Conservation (phyloP, 176 grass and related monocot species). For the Rhipidocladum racemiflorum region DNA sequence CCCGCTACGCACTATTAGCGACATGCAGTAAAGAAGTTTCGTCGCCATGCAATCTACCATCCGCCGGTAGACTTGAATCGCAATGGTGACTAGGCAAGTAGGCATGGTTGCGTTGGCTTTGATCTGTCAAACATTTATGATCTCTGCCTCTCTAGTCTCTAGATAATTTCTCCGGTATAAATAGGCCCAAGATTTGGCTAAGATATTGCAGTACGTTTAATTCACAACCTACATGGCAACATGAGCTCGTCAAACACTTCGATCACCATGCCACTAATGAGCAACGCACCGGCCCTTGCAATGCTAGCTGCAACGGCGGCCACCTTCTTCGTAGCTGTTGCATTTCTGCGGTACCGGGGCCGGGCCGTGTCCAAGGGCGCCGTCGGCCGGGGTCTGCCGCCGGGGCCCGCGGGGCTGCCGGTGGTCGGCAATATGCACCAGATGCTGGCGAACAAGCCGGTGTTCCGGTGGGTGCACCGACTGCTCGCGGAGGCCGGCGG, state of each 20-base stretch:
- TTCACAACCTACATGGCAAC: background rate
- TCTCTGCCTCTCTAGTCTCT: background rate
- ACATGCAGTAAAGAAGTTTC: background rate
- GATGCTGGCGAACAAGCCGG: slow-evolving; percentile 44
- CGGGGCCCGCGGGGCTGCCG: slow-evolving; percentile 28
- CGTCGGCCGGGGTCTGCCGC: slow-evolving; percentile 20
- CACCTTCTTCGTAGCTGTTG: background rate
- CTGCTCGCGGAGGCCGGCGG: slow-evolving; percentile 2
- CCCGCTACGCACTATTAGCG: background rate
- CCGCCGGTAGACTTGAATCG: background rate
- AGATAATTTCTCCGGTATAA: background rate
- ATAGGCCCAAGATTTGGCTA: background rate
- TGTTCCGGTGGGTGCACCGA: slow-evolving; percentile 49
- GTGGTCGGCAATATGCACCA: slow-evolving; percentile 44
- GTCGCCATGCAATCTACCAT: background rate
- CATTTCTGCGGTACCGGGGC: background rate
- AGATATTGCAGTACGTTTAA: background rate
- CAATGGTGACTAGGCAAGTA: slow-evolving; percentile 6
- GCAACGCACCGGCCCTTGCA: background rate
- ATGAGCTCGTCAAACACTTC: background rate
- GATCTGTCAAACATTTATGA: slow-evolving; percentile 7
- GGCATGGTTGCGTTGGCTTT: background rate
- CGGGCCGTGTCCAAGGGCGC: background rate
- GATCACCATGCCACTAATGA: background rate
- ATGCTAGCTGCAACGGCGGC: background rate